Conservation (phyloP, 2,329 filamentous ascomycete species). For the Aspergillus sp. region DNA sequence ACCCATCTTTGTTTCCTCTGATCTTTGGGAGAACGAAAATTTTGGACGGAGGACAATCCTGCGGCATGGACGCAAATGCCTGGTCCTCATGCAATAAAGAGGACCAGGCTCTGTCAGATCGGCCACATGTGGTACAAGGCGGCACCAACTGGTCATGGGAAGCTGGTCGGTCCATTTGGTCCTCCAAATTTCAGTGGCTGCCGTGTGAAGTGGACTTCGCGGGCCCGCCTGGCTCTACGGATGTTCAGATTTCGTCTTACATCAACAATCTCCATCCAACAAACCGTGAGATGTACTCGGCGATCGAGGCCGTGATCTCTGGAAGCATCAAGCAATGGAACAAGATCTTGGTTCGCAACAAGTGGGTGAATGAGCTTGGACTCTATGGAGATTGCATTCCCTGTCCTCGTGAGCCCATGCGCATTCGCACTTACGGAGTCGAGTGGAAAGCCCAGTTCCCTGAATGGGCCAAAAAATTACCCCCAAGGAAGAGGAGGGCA, state of each 20-base stretch:
- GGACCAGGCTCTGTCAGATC: not conserved
- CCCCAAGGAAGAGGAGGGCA: not conserved
- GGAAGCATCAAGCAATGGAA: constrained; percentile 7
- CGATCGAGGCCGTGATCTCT: constrained; percentile 5
- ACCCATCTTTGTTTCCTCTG: constrained; percentile 3
- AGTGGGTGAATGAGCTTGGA: not conserved
- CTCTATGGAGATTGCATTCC: no score
- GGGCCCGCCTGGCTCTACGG: constrained; percentile 6
- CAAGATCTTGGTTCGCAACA: constrained; percentile 1
- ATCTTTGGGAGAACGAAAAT: not conserved
- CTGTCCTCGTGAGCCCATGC: not conserved
- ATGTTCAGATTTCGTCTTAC: constrained; percentile 8
- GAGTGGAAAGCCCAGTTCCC: constrained; percentile 9
- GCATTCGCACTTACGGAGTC: constrained; percentile 9
- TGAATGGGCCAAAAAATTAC: constrained; percentile 5
- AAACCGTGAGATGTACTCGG: constrained; percentile 3
- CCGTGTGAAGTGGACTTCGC: constrained; percentile 13
- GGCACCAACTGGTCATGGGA: not conserved
- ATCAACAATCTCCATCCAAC: constrained; percentile 10
- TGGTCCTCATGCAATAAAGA: not conserved
- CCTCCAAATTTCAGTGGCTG: constrained; percentile 12
- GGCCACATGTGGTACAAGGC: not conserved
- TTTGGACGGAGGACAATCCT: not conserved
- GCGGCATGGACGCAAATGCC: not conserved
- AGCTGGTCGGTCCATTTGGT: constrained; percentile 1